Evolutionary conservation across 805 yeast genomes (phyloP), one percentile per base, ranked within the genome.

Genomic region (Pichia sporocuriosa): DNA sequence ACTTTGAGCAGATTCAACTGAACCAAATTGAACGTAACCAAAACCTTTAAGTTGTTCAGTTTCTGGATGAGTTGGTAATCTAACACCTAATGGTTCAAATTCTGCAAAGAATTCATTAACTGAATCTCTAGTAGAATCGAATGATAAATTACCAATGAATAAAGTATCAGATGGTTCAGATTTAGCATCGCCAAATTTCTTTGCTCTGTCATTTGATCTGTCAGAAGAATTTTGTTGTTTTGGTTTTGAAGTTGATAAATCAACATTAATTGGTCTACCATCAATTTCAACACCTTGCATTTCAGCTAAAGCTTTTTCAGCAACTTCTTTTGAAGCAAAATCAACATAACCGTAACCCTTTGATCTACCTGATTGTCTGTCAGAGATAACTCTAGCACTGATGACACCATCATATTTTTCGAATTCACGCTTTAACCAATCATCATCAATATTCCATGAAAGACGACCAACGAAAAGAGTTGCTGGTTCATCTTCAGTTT

Each of bases 21-120:
- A 73, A 35, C 84, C 72, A 62, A 77, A 90, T 71, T 93, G 97
- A 44, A 90, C 96, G 68, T 93, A 93, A 53, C 97, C 98, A 70
- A 93, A 93, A 55, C 98, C 98, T 79, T 93, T 93, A 67, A 95
- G 95, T 72, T 90, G 96, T 66, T 88, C 95, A 52, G 97, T 89
- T 67, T 90, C 97, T 60, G 96, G 97, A 71, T 93, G 94, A 33
- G 97, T 90, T 66, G 98, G 98, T 54, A 93, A 72, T 73, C 98
- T 83, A 55, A 88, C 89, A 49, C 95, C 85, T 42, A 87, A 86
- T 48, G 75, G 73, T 63, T 96, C 97, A 65, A 75, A 74, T 59
- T 75, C 77, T 54, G 82, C 78, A 59, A 93, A 93, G 32, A 78
- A 63, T 55, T 75, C 79, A 65, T 72, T 81, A 54, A 93, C 71